Conservation (phyloP, 192 early-diverging fungal species). For the Linnemannia hyalina region DNA sequence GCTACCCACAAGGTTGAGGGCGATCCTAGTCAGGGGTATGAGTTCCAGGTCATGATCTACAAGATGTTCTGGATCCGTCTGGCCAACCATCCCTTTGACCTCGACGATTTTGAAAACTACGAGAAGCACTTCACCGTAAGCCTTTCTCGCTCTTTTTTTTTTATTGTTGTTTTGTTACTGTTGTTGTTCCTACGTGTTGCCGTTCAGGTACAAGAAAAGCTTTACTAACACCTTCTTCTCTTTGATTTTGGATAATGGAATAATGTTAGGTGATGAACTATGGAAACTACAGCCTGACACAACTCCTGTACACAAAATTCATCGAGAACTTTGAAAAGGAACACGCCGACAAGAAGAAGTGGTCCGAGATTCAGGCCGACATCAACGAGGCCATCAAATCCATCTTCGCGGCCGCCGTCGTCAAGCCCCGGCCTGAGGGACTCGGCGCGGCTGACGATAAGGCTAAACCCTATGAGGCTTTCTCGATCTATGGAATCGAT, state of each 20-base stretch:
- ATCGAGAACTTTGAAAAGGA: conserved; percentile 66
- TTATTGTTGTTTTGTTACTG: background rate
- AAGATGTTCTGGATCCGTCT: conserved; percentile 67
- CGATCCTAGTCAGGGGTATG: conserved; percentile 49
- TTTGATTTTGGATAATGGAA: background rate
- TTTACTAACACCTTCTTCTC: background rate
- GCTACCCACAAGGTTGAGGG: conserved; percentile 41
- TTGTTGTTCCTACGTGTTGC: background rate
- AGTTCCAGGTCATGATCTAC: conserved; percentile 58
- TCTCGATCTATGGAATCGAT: conserved; percentile 64
- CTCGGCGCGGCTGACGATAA: conserved; percentile 33
- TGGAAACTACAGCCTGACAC: conserved; percentile 61
- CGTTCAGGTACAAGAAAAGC: background rate
- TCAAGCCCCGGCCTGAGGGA: conserved; percentile 59
- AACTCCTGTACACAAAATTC: conserved; percentile 60
- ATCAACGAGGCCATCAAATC: conserved; percentile 64
- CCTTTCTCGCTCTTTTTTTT: background rate
- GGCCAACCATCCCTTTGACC: conserved; percentile 56
- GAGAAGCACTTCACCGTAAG: conserved; percentile 63
- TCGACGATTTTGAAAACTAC: conserved; percentile 59
- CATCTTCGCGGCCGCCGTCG: conserved; percentile 61
- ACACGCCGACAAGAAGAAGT: conserved; percentile 54
- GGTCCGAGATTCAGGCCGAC: conserved; percentile 58
- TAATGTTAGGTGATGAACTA: conserved; percentile 59
- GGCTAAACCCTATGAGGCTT: conserved; percentile 41